Evolutionary conservation across 805 yeast genomes (phyloP).

Genomic region (Zygosaccharomyces lentus): DNA sequence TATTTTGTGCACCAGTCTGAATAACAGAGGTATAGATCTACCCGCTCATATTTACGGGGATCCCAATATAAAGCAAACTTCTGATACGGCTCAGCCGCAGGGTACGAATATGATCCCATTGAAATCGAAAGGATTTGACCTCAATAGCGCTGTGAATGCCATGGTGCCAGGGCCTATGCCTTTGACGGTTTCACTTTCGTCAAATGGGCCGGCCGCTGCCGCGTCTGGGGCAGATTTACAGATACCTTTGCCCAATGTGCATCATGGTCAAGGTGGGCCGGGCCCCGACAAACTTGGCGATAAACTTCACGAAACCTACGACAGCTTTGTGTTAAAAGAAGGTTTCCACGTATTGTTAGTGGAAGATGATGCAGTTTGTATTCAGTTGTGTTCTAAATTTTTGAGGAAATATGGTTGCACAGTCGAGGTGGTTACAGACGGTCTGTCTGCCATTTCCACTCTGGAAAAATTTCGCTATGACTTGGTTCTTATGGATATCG

Average conservation of each 20-base stretch:
- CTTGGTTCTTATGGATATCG: slow-evolving; percentile 80
- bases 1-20: slow-evolving; percentile 45
- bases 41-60: slow-evolving; percentile 40
- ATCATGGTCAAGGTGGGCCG: slow-evolving; percentile 9
- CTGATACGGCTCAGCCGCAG: slow-evolving; percentile 10
- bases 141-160: slow-evolving; percentile 8
- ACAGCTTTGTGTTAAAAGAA: slow-evolving; percentile 24
- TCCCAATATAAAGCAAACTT: slow-evolving; percentile 3
- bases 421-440: slow-evolving; percentile 90
- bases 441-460: slow-evolving; percentile 77
- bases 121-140: slow-evolving; percentile 10
- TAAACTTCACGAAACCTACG: slow-evolving; percentile 12
- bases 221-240: slow-evolving; percentile 16
- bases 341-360: slow-evolving; percentile 71
- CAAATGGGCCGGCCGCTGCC: slow-evolving; percentile 9
- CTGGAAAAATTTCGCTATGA: slow-evolving; percentile 70
- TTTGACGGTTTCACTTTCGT: slow-evolving; percentile 5
- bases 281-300: slow-evolving; percentile 2
- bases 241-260: slow-evolving; percentile 12
- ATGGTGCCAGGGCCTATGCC: slow-evolving; percentile 15
- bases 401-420: slow-evolving; percentile 84
- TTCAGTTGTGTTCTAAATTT: slow-evolving; percentile 77
- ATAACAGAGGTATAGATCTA: slow-evolving; percentile 60
- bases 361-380: slow-evolving; percentile 79
- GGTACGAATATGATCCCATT: slow-evolving; percentile 8